Conservation (phyloP, 1,284 basidiomycete genomes). For the Austroboletus olivaceoglutinosus region DNA sequence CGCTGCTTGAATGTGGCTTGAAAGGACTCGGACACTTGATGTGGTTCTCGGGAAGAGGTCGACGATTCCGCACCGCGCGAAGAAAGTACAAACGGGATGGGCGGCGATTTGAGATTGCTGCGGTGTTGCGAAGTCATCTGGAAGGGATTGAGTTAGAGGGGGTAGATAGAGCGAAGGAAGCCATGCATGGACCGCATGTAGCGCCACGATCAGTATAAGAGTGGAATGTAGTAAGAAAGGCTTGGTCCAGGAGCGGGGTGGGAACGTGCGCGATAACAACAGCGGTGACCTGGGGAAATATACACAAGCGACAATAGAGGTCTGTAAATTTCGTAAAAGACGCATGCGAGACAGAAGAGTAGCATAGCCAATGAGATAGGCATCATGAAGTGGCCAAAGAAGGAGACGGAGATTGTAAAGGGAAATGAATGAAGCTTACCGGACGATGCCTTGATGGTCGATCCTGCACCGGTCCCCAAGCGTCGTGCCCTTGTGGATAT, state of each 20-base stretch:
- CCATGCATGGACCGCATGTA: conserved; percentile 43
- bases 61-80: conserved; percentile 42
- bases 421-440: conserved; percentile 32
- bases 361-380: conserved; percentile 2
- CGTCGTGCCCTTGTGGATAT: neutral
- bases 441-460: conserved; percentile 24
- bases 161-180: conserved; percentile 43
- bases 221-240: conserved; percentile 13
- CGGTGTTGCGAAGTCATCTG: conserved; percentile 48
- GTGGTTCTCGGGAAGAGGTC: conserved; percentile 24
- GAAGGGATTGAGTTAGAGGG: conserved; percentile 45
- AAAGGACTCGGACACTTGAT: conserved; percentile 37
- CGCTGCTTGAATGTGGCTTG: conserved; percentile 57
- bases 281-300: conserved; percentile 24
- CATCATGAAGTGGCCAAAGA: neutral
- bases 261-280: conserved; percentile 23
- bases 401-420: conserved; percentile 10
- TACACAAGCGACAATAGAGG: conserved; percentile 6
- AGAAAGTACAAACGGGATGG: conserved; percentile 39
- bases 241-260: conserved; percentile 5
- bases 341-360: conserved; percentile 12
- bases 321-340: conserved; percentile 18
- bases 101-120: conserved; percentile 34
- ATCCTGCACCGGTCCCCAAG: conserved; percentile 15
- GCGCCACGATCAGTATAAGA: conserved; percentile 17